phyloP scores from a whole-genome alignment of 257 asterid genomes.

The Schizonepeta tenuifolia region DNA sequence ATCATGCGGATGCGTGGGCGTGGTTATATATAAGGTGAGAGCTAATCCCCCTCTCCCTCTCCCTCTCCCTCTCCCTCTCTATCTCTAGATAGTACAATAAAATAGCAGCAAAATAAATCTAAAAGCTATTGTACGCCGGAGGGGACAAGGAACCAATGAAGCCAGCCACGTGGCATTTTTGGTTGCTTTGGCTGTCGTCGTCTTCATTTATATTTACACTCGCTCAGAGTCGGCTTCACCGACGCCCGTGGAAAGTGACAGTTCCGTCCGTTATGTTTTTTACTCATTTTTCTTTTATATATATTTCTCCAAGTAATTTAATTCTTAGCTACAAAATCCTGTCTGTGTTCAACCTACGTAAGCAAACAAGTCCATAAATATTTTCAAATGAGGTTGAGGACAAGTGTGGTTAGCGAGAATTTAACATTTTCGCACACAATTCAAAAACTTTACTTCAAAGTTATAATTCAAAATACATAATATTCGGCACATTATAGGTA shows the following conservation, averaged over 20 bases:
- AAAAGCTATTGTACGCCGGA: slow-evolving; percentile 31
- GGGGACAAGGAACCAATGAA: slow-evolving; percentile 33
- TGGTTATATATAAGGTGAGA: slow-evolving; percentile 21
- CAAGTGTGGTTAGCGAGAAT: background rate
- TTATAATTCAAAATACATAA: background rate
- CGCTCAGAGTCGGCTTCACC: background rate
- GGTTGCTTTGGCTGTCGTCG: slow-evolving; percentile 18
- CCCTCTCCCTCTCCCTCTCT: too few relatives aligned
- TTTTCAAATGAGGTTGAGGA: background rate
- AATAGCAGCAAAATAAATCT: background rate
- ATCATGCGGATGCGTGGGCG: too few relatives aligned
- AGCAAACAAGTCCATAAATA: background rate
- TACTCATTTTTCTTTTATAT: background rate
- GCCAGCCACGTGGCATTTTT: slow-evolving; percentile 34
- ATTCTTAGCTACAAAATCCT: background rate
- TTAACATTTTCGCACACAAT: background rate
- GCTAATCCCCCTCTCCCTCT: too few relatives aligned
- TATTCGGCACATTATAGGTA: too few relatives aligned
- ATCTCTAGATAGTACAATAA: background rate
- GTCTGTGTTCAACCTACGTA: background rate
- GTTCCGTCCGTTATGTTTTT: background rate
- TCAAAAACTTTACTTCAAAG: background rate
- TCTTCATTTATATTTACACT: background rate
- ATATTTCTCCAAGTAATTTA: background rate
- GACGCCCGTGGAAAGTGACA: slow-evolving; percentile 19